Base-by-base conservation (phyloP, 805 yeast genomes). In the Wickerhamiella qilinensis region DNA sequence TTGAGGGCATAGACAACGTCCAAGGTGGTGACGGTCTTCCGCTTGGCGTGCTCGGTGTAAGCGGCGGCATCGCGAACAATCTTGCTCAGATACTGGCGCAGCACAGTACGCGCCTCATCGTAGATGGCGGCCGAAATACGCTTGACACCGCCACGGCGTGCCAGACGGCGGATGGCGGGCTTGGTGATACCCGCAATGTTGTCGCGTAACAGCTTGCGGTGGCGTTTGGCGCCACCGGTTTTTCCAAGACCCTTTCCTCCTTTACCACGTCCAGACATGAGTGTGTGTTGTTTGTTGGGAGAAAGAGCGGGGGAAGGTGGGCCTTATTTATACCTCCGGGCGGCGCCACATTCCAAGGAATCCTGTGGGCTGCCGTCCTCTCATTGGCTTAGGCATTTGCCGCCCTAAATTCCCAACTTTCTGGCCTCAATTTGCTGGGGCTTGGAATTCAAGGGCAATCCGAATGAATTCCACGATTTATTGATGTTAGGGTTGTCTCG, bases 131-230 rank as follows among this genome's bases (percentile, higher is more conserved):
- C 97, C 48, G 97, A 88, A 60, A 88, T 88, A 82, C 98, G 94
- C 80, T 88, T 88, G 63, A 88, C 98, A 86, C 98, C 98, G 73
- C 98, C 98, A 83, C 98, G 85, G 79, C 98, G 88, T 38, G 98
- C 98, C 59, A 88, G 80, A 83, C 98, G 88, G 75, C 98, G 85
- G 63, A 88, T 88, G 62, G 98, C 98, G 63, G 98, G 98, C 77
- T 88, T 88, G 48, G 98, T 88, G 64, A 88, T 88, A 75, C 98
- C 98, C 71, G 86, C 96, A 55, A 91, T 88, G 88, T 88, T 91
- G 68, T 91, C 98, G 76, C 97, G 86, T 53, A 86, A 75, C 69
- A 88, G 83, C 83, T 86, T 86, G 78, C 97, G 84, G 85, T 88
- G 98, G 71, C 98, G 85, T 79, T 88, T 88, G 59, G 98, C 98